Base-by-base conservation (phyloP, 768 basidiomycete genomes). In the Xanthoconium purpureum region DNA sequence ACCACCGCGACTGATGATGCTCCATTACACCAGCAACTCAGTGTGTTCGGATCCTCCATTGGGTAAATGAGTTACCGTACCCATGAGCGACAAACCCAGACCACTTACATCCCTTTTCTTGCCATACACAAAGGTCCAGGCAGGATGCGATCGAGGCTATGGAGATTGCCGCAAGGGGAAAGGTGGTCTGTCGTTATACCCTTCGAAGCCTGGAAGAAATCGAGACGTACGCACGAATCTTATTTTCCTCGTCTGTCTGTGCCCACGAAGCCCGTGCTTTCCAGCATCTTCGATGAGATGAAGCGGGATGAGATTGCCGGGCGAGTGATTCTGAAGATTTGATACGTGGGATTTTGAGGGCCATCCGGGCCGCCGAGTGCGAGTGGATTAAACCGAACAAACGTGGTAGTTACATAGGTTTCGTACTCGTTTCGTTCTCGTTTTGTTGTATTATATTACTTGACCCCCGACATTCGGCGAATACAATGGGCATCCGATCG, bases 121-220 rank as follows among this genome's bases (percentile, higher is more conserved):
- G 24, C 2, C 24, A 51, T 15, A 48, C 20, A 5, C 12, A 29
- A 33, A 75, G 77, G 13, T 69, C 73, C 57, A 65, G 74, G 11
- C 78, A 80, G 55, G 81, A 82, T 58, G 75, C 76, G 14, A 65
- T 75, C 52, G 79, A 82, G 61, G 77, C 81, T 2, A 62, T 82
- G 45, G 70, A 74, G 17, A 63, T 79, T 43, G 80, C 77, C 14
- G 75, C 72, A 8, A 60, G 66, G 24, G 78, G 77, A 17, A 73
- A 76, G 50, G 78, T 82, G 57, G 71, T 64, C 52, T 69, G 70
- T 50, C 54, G 60, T 24, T 71, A 68, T 40, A 54, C 56, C 12
- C 47, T 72, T 39, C 50, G 65, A 45, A 50, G 44, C 0, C 60
- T 77, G 35, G 60, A 64, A 10, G 66, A 73, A 36, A 59, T 76